phyloP scores from a whole-genome alignment of 1,139 yeast species.

The Saccharomycopsis hybrid region DNA sequence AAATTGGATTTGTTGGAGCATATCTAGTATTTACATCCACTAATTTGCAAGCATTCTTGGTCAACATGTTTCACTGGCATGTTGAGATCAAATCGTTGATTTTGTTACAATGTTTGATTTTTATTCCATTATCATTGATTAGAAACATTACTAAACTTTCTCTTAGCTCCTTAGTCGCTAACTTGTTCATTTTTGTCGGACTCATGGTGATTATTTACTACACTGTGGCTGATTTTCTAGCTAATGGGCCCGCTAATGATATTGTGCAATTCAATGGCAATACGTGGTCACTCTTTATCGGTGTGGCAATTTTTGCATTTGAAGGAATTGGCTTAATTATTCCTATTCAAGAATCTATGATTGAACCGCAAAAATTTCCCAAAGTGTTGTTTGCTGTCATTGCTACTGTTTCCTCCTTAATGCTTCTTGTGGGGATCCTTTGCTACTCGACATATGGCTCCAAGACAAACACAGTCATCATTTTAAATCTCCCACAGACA shows the following conservation, averaged over 20 bases:
- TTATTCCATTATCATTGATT: conserved; percentile 64
- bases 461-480: conserved; percentile 58
- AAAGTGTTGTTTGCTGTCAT: conserved; percentile 55
- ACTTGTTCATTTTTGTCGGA: conserved; percentile 59
- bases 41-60: conserved; percentile 53
- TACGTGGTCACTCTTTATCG: conserved; percentile 67
- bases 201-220: conserved; percentile 56
- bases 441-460: conserved; percentile 71
- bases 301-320: conserved; percentile 76
- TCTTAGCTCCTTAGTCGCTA: conserved; percentile 59
- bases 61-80: conserved; percentile 38
- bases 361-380: conserved; percentile 64
- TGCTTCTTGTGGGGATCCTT: conserved; percentile 55
- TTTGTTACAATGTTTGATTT: conserved; percentile 46
- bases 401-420: conserved; percentile 49
- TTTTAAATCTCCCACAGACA: conserved; percentile 62
- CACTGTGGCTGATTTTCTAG: conserved; percentile 37
- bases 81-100: conserved; percentile 38
- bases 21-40: conserved; percentile 69
- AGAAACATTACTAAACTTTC: conserved; percentile 69
- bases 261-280: conserved; percentile 44
- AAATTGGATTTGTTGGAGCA: conserved; percentile 73
- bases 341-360: conserved; percentile 75
- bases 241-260: conserved; percentile 45
- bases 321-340: conserved; percentile 77